Percentiles rank a stretch among this genome's conserved stretches.
Evolutionary conservation across 352 stramenopile species (phyloP).

Genomic region (Pythium rishiriense): DNA sequence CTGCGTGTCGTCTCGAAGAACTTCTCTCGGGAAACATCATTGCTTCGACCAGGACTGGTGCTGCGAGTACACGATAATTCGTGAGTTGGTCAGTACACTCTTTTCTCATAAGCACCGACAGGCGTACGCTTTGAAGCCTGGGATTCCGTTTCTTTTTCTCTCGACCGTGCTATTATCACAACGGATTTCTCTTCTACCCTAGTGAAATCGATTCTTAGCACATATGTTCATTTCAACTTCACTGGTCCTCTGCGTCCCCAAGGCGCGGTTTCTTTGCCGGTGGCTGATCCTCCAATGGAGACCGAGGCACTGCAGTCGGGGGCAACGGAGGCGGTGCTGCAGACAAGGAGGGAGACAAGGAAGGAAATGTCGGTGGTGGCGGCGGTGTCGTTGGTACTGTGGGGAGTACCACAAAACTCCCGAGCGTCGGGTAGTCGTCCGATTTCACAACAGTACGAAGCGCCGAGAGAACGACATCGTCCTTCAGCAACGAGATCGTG

Average conservation of each 20-base stretch:
- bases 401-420: slow-evolving; percentile 25
- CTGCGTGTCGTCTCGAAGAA: no score
- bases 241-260: slow-evolving; percentile 9
- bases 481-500: slow-evolving; percentile 42
- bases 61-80: no score
- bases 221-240: neutral
- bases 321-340: slow-evolving; percentile 4
- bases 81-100: no score
- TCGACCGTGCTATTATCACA: no score
- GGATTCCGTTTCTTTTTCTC: no score
- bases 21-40: no score
- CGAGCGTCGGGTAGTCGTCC: slow-evolving; percentile 23
- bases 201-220: neutral
- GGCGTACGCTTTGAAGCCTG: no score
- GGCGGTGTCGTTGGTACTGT: slow-evolving; percentile 14
- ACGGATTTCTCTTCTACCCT: no score
- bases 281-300: slow-evolving; percentile 36
- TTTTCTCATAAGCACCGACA: no score
- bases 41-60: no score
- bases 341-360: no score
- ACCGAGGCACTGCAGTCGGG: slow-evolving; percentile 13
- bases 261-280: slow-evolving; percentile 61
- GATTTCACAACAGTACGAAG: slow-evolving; percentile 43
- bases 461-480: slow-evolving; percentile 38
- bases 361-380: slow-evolving; percentile 16